Evolutionary conservation across 768 basidiomycete species (phyloP).

Genomic region (Amanita molliuscula): DNA sequence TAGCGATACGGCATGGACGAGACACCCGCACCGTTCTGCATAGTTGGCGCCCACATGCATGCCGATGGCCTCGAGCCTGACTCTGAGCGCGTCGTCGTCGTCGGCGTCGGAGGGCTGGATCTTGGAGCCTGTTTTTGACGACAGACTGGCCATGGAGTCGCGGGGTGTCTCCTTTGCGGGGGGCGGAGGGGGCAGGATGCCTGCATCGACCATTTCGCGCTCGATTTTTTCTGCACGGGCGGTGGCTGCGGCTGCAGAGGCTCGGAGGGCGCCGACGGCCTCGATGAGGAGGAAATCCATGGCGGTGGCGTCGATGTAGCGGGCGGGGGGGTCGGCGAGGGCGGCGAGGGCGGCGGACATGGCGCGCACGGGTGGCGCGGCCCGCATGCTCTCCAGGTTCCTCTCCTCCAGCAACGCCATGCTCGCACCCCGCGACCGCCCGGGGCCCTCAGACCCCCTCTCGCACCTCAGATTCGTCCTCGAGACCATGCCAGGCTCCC

Average conservation of each 20-base stretch:
- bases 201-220: conserved; percentile 71
- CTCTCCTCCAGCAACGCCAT: conserved; percentile 17
- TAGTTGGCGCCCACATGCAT: conserved; percentile 81
- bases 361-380: background rate
- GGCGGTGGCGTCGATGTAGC: conserved; percentile 52
- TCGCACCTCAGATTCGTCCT: conserved; percentile 66
- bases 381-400: conserved; percentile 26
- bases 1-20: background rate
- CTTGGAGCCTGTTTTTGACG: conserved; percentile 15
- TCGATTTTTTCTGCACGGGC: conserved; percentile 60
- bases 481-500: conserved; percentile 72
- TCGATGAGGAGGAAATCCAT: conserved; percentile 88
- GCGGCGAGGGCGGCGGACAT: conserved; percentile 25
- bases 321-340: conserved; percentile 54
- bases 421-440: background rate
- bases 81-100: conserved; percentile 62
- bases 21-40: conserved; percentile 59
- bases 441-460: conserved; percentile 38
- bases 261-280: conserved; percentile 61
- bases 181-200: conserved; percentile 47
- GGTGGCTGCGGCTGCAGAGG: conserved; percentile 64
- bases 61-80: conserved; percentile 75
- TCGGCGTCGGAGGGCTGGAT: conserved; percentile 40
- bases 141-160: conserved; percentile 34
- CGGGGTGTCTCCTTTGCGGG: conserved; percentile 33